Conservation (phyloP, 2,329 filamentous ascomycete genomes). For the Xylaria sp. region DNA sequence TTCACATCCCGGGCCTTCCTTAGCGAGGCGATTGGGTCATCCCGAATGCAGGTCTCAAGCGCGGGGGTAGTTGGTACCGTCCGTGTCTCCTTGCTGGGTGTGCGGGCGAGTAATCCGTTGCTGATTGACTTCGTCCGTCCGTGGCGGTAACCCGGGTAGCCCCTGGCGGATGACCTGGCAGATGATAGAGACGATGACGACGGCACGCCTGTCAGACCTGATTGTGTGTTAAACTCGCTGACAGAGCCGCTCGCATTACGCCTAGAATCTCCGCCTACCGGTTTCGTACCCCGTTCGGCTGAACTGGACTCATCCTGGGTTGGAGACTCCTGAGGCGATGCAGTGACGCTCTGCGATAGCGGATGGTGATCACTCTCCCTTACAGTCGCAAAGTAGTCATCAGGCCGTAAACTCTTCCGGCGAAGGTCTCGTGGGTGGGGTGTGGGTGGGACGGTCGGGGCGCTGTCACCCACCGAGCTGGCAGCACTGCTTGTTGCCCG, state of each 20-base stretch:
- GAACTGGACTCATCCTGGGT: constrained; percentile 34
- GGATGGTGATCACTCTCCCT: constrained; percentile 71
- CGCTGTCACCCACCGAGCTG: constrained; percentile 63
- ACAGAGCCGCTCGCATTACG: constrained; percentile 39
- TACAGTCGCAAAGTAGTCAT: constrained; percentile 56
- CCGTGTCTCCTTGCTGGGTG: constrained; percentile 39
- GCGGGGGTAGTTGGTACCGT: constrained; percentile 44
- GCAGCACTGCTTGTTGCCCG: constrained; percentile 65
- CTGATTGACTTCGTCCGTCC: constrained; percentile 48
- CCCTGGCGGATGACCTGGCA: constrained; percentile 35
- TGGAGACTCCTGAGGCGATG: constrained; percentile 61
- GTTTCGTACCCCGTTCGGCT: constrained; percentile 44
- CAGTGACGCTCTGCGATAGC: constrained; percentile 72
- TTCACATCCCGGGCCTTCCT: constrained; percentile 47
- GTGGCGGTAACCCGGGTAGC: constrained; percentile 44
- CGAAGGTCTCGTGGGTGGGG: constrained; percentile 56
- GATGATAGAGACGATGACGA: constrained; percentile 36
- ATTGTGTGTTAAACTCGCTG: constrained; percentile 42
- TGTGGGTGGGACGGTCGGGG: constrained; percentile 51
- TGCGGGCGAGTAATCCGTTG: constrained; percentile 49
- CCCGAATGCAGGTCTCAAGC: constrained; percentile 36
- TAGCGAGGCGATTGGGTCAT: constrained; percentile 48
- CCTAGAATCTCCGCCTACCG: constrained; percentile 41
- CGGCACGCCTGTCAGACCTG: constrained; percentile 37
- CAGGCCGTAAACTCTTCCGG: constrained; percentile 56